Percentiles rank a stretch among this genome's conserved stretches.
Evolutionary conservation across 2,329 filamentous ascomycete genomes (phyloP).

Genomic region (Talaromyces rugulosus): DNA sequence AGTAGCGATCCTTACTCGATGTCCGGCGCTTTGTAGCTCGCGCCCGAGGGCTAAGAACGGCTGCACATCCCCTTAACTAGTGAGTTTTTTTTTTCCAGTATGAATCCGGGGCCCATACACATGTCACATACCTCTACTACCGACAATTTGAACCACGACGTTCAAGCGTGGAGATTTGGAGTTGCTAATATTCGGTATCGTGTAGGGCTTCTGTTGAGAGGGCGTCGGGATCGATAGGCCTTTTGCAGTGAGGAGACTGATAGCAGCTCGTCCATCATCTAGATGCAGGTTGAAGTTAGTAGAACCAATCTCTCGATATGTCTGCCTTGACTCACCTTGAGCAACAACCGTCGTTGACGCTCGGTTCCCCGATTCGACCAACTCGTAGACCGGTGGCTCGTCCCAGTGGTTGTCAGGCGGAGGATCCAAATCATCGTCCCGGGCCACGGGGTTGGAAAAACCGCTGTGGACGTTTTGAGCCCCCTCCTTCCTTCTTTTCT

Average conservation of each 20-base stretch:
- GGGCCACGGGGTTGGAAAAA: not conserved
- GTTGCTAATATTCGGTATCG: constrained; percentile 1
- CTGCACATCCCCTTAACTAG: constrained; percentile 38
- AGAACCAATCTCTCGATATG: not conserved
- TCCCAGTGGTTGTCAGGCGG: not conserved
- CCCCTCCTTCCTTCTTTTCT: not conserved
- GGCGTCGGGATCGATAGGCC: not conserved
- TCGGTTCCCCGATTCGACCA: not conserved
- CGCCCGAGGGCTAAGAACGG: constrained; percentile 56
- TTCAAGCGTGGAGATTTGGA: constrained; percentile 44
- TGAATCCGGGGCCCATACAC: not conserved
- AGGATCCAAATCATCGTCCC: not conserved
- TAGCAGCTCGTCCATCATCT: constrained; percentile 1
- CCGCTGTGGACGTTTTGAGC: not conserved
- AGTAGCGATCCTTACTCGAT: constrained; percentile 56
- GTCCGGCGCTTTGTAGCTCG: constrained; percentile 47
- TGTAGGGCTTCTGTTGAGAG: not conserved
- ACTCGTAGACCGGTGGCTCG: constrained; percentile 1
- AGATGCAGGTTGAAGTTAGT: constrained; percentile 1
- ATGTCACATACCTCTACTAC: constrained; percentile 54
- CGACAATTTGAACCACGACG: constrained; percentile 70
- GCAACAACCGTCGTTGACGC: not conserved
- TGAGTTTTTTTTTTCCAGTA: constrained; percentile 23
- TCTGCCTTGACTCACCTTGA: not conserved
- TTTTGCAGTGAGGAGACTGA: constrained; percentile 1